Base-by-base conservation (phyloP, 106 monocot species). In the Dendrobium chrysotoxum region DNA sequence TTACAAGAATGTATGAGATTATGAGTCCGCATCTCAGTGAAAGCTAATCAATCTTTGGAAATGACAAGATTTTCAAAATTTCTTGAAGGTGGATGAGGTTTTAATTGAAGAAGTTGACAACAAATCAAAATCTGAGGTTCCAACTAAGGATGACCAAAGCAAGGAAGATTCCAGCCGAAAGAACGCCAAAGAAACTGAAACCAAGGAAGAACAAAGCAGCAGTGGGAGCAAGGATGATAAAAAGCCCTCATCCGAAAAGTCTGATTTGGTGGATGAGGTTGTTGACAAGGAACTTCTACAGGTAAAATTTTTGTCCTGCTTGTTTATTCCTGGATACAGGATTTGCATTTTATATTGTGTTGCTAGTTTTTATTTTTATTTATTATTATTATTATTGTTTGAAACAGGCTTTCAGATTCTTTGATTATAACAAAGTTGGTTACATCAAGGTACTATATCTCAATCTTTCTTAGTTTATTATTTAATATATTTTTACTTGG, bases 381-480 rank as follows among this genome's bases (percentile, higher is more conserved):
- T 21, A 21, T 4, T 16, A 40, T 0, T 39, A 38, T 25, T 55
- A 6, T 26, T 64, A 78, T 78, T 83, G 42, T 28, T 39, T 39
- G 23, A 75, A 77, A 58, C 76, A 98, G 97, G 97, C 97, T 73
- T 98, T 98, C 81, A 87, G 87, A 71, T 98, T 83, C 80, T 98
- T 98, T 53, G 95, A 98, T 46, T 84, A 80, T 75, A 98, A 95
- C 45, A 86, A 83, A 61, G 91, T 85, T 30, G 93, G 91, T 26
- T 95, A 90, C 74, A 84, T 99, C 45, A 99, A 88, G 91, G 97
- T 94, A 88, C 44, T 17, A 3, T 21, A 25, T 44, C 44, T 44
- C 15, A 53, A 8, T 65, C 61, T 23, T 7, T 7, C 39, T 30
- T 65, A 28, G 11, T 38, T 9, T 18, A 8, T 87, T 20, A 8